Conservation (phyloP, 306 rosid species). For the Acacia melanoxylon region DNA sequence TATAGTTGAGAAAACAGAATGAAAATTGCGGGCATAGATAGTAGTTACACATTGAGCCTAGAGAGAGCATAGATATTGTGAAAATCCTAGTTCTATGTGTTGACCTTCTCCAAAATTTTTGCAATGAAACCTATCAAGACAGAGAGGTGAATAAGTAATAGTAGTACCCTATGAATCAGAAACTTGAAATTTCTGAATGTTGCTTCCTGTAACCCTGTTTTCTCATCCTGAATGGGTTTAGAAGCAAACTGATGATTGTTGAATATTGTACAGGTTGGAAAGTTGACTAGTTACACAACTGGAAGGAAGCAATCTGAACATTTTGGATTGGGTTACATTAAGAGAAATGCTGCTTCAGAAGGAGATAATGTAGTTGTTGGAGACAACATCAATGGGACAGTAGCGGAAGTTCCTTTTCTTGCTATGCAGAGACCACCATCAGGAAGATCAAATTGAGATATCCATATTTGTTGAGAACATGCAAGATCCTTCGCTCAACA, state of each 20-base stretch:
- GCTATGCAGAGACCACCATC: constrained; percentile 61
- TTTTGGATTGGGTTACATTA: constrained; percentile 85
- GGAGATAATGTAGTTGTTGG: constrained; percentile 69
- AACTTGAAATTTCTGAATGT: constrained; percentile 14
- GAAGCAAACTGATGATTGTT: constrained; percentile 23
- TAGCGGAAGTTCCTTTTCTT: constrained; percentile 77
- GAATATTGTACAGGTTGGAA: constrained; percentile 69
- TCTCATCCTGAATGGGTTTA: not conserved
- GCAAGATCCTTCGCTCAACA: not conserved
- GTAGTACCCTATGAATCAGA: constrained; percentile 16
- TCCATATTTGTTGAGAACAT: not conserved
- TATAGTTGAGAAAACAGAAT: not conserved
- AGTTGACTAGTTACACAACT: constrained; percentile 76
- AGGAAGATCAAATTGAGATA: constrained; percentile 39
- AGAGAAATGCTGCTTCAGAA: constrained; percentile 66
- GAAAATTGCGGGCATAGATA: not conserved
- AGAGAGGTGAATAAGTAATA: not conserved
- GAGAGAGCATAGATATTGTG: not conserved
- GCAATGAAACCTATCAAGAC: constrained; percentile 11
- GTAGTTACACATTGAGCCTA: constrained; percentile 15
- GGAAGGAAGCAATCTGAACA: constrained; percentile 68
- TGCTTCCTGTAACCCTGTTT: constrained; percentile 1
- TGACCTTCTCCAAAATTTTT: not conserved
- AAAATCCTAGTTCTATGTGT: constrained; percentile 25
- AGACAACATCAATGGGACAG: constrained; percentile 59